Evolutionary conservation across 306 rosid species (phyloP).

Genomic region (Castanea crenata): DNA sequence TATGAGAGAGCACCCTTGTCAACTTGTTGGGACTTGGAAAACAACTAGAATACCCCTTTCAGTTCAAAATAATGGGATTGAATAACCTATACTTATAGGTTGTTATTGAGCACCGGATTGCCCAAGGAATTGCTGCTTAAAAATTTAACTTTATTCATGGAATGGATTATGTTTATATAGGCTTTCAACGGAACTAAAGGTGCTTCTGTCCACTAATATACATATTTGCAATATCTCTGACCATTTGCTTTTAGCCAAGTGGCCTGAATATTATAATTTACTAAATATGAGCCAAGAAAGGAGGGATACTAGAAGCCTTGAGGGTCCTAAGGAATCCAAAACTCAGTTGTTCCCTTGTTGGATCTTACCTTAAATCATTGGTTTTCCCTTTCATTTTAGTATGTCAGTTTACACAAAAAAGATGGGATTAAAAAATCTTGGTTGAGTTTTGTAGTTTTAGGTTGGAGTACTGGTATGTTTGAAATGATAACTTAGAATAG

Average conservation of each 20-base stretch:
- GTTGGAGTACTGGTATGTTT: neutral
- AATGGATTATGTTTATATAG: neutral
- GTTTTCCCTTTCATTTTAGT: neutral
- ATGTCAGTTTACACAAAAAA: neutral
- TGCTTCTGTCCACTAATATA: neutral
- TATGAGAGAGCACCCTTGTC: too few relatives aligned
- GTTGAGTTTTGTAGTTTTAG: neutral
- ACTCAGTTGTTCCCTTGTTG: slow-evolving; percentile 13
- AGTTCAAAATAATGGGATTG: neutral
- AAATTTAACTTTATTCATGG: neutral
- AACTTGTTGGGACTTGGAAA: too few relatives aligned
- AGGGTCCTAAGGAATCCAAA: slow-evolving; percentile 4
- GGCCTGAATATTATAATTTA: neutral
- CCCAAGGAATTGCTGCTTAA: neutral
- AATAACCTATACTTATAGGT: neutral
- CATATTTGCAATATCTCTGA: neutral
- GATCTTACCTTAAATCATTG: slow-evolving; percentile 1
- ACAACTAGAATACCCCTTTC: neutral
- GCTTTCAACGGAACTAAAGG: neutral
- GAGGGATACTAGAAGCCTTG: neutral
- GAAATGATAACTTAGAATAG: neutral
- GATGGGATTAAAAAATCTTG: neutral
- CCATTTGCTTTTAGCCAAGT: neutral
- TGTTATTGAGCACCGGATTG: neutral
- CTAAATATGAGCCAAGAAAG: neutral